A percentile compares a stretch with the other conserved stretches of the same genome.
Conservation (phyloP, 768 basidiomycete species). For the Lactarius vividus region DNA sequence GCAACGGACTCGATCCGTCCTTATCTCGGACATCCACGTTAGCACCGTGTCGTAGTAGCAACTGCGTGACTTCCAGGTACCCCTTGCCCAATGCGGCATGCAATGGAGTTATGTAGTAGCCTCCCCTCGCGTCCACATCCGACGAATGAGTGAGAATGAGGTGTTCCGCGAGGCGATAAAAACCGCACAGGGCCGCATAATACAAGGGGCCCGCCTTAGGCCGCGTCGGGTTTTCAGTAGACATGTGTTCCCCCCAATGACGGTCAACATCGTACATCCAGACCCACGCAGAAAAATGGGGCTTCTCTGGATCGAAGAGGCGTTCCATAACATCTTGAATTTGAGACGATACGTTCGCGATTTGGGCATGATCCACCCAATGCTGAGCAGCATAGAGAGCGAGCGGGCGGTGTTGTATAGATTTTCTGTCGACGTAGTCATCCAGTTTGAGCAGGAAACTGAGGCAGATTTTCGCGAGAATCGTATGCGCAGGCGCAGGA, state of each 20-base stretch:
- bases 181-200: slow-evolving; percentile 12
- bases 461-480: slow-evolving; percentile 4
- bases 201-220: not conserved
- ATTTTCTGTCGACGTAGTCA: not conserved
- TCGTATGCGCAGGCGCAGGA: slow-evolving; percentile 2
- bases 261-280: slow-evolving; percentile 12
- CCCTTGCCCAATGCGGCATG: not conserved
- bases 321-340: slow-evolving; percentile 1
- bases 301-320: not conserved
- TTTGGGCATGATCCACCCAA: slow-evolving; percentile 13
- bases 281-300: slow-evolving; percentile 14
- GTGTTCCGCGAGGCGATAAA: slow-evolving; percentile 4
- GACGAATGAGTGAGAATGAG: not conserved
- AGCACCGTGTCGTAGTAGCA: not conserved
- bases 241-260: slow-evolving; percentile 1
- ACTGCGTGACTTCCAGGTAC: not conserved
- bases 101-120: not conserved
- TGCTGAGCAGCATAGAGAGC: slow-evolving; percentile 2
- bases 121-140: not conserved
- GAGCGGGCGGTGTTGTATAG: not conserved
- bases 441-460: slow-evolving; percentile 12
- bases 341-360: not conserved
- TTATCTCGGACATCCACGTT: not conserved
- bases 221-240: not conserved
- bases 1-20: not conserved